Evolutionary conservation across 768 basidiomycete genomes (phyloP).

Genomic region (Russula earlei): DNA sequence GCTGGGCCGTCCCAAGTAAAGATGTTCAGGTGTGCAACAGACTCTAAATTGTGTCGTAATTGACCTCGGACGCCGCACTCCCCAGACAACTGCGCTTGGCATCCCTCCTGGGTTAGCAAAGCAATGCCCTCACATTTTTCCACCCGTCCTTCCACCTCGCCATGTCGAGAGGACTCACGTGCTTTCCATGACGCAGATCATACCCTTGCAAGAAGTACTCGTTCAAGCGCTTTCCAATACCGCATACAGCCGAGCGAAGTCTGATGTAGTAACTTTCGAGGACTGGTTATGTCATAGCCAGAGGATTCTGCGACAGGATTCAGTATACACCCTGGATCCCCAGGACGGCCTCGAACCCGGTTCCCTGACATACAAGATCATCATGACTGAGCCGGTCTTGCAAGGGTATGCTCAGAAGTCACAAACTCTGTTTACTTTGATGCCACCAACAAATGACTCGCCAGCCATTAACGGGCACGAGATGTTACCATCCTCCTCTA

Average conservation of each 20-base stretch:
- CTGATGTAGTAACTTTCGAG: constrained; percentile 19
- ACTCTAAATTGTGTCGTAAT: not conserved
- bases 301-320: constrained; percentile 45
- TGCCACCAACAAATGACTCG: constrained; percentile 5
- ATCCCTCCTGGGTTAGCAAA: constrained; percentile 4
- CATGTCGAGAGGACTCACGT: constrained; percentile 3
- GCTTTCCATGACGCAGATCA: constrained; percentile 16
- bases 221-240: constrained; percentile 22
- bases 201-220: constrained; percentile 22
- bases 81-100: constrained; percentile 10
- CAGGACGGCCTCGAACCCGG: not conserved
- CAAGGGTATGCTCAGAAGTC: constrained; percentile 18
- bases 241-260: constrained; percentile 20
- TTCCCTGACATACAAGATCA: constrained; percentile 11
- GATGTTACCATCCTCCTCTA: not conserved
- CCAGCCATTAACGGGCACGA: constrained; percentile 18
- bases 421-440: constrained; percentile 14
- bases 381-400: constrained; percentile 15
- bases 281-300: constrained; percentile 21
- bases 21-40: constrained; percentile 28
- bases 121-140: constrained; percentile 2
- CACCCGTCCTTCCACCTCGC: not conserved
- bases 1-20: constrained; percentile 31
- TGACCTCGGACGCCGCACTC: constrained; percentile 18
- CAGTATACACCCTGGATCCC: constrained; percentile 28